Base-by-base conservation (phyloP, 2,329 filamentous ascomycete genomes). In the Aspergillus bombycis region DNA sequence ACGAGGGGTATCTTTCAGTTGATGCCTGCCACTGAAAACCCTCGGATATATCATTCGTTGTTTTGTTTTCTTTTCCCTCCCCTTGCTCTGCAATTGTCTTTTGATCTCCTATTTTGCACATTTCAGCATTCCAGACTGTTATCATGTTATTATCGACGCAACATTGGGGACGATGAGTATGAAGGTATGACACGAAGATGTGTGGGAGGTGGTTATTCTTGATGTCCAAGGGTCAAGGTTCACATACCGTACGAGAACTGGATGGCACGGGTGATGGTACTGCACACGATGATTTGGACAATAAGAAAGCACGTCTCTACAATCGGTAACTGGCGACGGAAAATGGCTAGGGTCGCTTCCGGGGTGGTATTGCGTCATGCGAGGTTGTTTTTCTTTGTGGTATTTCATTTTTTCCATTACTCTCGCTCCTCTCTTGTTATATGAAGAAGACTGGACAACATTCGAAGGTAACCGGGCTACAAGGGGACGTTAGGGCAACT, bases 261-360 rank as follows among this genome's bases (percentile, higher is more conserved):
- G 58, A 58, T 68, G 67, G 62, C 60, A 61, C 53, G 60, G 60
- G 46, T 38, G 43, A 34, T 50, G 48, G 53, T 41, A 55, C 30
- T 63, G 58, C 55, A 45, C 28, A 50, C 32, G 61, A 60, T 64
- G 57, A 58, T 53, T 56, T 63, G 58, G 62, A 48, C 64, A 58
- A 46, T 36, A 54, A 52, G 57, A 43, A 55, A 57, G 50, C 53
- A 62, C 64, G 58, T 68, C 64, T 69, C 43, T 54, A 52, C 58
- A 60, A 54, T 61, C 57, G 65, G 66, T 67, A 60, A 56, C 64
- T 78, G 79, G 77, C 74, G 79, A 79, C 68, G 79, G 79, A 80
- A 69, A 71, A 70, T 80, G 77, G 75, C 67, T 79, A 80, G 79
- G 79, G 79, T 79, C 77, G 79, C 79, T 77, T 79, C 79, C 77